Conservation (phyloP, 169 alveolate genomes). For the Eimeria zaria region DNA sequence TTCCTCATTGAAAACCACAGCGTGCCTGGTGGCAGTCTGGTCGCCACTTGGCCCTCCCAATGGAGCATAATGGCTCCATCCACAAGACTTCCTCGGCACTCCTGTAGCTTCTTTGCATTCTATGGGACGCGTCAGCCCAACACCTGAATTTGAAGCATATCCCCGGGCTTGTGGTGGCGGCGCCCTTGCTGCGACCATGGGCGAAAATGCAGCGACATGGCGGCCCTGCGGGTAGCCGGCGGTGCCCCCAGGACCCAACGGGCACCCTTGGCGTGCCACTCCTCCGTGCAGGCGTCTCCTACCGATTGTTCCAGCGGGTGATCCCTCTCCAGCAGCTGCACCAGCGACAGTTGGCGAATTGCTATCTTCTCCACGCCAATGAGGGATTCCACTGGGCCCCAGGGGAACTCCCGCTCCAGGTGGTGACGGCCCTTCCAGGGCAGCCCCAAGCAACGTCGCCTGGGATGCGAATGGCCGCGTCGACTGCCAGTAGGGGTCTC, state of each 20-base stretch:
- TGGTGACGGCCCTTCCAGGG: slow-evolving; percentile 54
- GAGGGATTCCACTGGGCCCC: slow-evolving; percentile 11
- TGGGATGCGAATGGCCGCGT: slow-evolving; percentile 24
- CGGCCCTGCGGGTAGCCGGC: slow-evolving; percentile 26
- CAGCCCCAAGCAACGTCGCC: slow-evolving; percentile 62
- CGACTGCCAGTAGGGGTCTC: slow-evolving; percentile 68
- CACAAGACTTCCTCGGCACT: slow-evolving; percentile 12
- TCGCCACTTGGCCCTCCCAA: background rate
- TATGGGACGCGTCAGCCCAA: slow-evolving; percentile 19
- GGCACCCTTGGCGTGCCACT: slow-evolving; percentile 22
- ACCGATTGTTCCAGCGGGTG: slow-evolving; percentile 18
- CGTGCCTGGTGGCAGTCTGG: slow-evolving; percentile 35
- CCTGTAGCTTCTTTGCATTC: slow-evolving; percentile 6
- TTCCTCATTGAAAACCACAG: background rate
- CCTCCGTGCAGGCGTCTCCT: slow-evolving; percentile 72
- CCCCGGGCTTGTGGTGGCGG: slow-evolving; percentile 57
- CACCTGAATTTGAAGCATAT: slow-evolving; percentile 1
- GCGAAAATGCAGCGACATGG: slow-evolving; percentile 14
- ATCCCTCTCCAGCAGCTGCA: slow-evolving; percentile 57
- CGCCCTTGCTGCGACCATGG: background rate
- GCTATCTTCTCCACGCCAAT: slow-evolving; percentile 35
- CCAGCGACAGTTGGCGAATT: slow-evolving; percentile 27
- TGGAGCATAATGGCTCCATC: slow-evolving; percentile 28
- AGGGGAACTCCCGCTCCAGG: slow-evolving; percentile 19
- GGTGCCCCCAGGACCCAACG: slow-evolving; percentile 2